Conservation (phyloP, 2,329 filamentous ascomycete genomes). For the Metarhizium sp. region DNA sequence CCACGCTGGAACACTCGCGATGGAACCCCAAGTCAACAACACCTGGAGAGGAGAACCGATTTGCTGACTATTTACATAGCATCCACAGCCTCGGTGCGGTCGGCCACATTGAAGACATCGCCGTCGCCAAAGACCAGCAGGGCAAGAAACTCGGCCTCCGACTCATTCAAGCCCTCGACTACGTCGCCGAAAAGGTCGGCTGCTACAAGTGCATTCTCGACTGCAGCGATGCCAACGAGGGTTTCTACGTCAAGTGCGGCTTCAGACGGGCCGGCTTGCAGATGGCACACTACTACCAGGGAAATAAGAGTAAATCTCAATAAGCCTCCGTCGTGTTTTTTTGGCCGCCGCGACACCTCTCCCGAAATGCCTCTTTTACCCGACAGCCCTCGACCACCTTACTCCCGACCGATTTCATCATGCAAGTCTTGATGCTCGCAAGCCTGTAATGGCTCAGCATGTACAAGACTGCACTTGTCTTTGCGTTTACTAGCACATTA, state of each 20-base stretch:
- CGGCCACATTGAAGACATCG: constrained; percentile 96
- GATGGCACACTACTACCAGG: constrained; percentile 92
- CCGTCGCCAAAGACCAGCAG: constrained; percentile 88
- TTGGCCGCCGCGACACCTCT: neutral
- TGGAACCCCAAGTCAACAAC: neutral
- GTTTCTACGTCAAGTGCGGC: constrained; percentile 97
- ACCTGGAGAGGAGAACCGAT: neutral
- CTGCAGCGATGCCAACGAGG: constrained; percentile 92
- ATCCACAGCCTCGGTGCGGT: constrained; percentile 76
- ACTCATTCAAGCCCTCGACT: constrained; percentile 89
- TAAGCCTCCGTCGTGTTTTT: constrained; percentile 12
- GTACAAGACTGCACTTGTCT: neutral
- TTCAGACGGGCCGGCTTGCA: constrained; percentile 86
- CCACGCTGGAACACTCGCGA: no score
- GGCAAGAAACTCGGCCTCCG: constrained; percentile 92
- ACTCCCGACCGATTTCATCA: neutral
- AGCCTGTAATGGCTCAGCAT: neutral
- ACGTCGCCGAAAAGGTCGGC: constrained; percentile 75
- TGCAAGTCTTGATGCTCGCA: neutral
- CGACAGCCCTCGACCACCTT: neutral
- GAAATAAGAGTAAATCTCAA: constrained; percentile 35
- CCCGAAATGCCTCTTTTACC: neutral
- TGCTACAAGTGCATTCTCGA: constrained; percentile 98
- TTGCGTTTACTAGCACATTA: neutral
- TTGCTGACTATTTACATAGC: constrained; percentile 27